Evolutionary conservation across 73 alveolate genomes (phyloP).

Genomic region (Halteria grandinella): DNA sequence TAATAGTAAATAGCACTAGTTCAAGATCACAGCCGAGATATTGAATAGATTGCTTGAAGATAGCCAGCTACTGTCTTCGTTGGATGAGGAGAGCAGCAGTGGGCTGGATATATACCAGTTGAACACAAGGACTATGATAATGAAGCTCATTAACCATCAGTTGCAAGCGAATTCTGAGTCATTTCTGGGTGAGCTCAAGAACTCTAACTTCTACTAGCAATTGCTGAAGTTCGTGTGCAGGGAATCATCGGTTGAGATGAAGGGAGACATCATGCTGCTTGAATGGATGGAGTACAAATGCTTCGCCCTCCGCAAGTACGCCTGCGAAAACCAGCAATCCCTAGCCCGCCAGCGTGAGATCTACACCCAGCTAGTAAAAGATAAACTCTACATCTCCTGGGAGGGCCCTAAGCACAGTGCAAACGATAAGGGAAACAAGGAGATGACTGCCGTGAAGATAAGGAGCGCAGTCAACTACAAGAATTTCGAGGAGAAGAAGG

Average conservation of each 20-base stretch:
- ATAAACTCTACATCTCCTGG: conserved; percentile 50
- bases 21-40: conserved; percentile 1
- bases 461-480: conserved; percentile 22
- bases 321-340: conserved; percentile 48
- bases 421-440: conserved; percentile 34
- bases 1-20: neutral
- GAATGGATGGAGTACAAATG: conserved; percentile 68
- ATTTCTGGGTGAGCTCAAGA: conserved; percentile 6
- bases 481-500: conserved; percentile 50
- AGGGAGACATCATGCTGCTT: conserved; percentile 57
- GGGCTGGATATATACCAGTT: conserved; percentile 25
- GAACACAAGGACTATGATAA: conserved; percentile 40
- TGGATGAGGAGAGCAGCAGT: conserved; percentile 32
- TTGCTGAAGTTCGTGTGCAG: conserved; percentile 39
- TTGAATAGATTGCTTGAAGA: conserved; percentile 34
- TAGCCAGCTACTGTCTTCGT: conserved; percentile 34
- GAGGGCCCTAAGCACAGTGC: conserved; percentile 22
- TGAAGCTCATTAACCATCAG: conserved; percentile 39
- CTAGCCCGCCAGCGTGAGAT: conserved; percentile 41
- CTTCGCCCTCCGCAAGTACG: conserved; percentile 55
- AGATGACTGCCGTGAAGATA: conserved; percentile 8
- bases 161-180: conserved; percentile 15
- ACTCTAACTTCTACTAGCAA: conserved; percentile 17
- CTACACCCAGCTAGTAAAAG: conserved; percentile 41
- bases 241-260: conserved; percentile 48